These are phyloP conservation scores for Starmerella gropengiesseri DNA, from an alignment of 805 yeast genomes.

Conservation along the genomic window DNA sequence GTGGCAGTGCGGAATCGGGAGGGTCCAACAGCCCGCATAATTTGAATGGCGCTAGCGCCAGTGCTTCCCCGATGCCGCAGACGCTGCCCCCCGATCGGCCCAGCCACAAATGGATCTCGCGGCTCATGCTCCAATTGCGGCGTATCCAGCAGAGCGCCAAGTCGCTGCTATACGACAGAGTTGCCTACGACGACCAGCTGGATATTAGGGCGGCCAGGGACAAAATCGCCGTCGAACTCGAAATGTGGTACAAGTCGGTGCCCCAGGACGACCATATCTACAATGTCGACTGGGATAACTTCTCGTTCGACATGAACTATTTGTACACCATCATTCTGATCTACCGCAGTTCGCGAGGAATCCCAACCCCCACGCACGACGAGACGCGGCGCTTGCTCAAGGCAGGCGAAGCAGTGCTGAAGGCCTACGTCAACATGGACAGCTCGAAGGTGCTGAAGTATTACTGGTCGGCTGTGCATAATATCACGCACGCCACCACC, in stretches of 20 bases:
- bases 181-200: constrained; percentile 32
- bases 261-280: constrained; percentile 48
- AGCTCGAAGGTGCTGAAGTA: constrained; percentile 49
- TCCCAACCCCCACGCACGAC: constrained; percentile 40
- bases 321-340: constrained; percentile 61
- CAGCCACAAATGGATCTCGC: constrained; percentile 57
- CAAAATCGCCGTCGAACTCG: constrained; percentile 41
- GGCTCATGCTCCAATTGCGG: constrained; percentile 58
- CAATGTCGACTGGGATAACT: constrained; percentile 65
- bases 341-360: constrained; percentile 69
- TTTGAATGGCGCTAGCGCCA: no score
- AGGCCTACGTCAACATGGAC: constrained; percentile 50
- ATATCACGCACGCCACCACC: constrained; percentile 79
- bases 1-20: no score
- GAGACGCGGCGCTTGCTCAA: constrained; percentile 49
- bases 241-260: constrained; percentile 48
- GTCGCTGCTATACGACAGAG: constrained; percentile 50
- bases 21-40: no score
- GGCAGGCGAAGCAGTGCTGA: constrained; percentile 56
- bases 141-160: constrained; percentile 70
- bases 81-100: constrained; percentile 29
- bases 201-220: constrained; percentile 40
- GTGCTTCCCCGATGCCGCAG: no score
- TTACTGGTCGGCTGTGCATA: constrained; percentile 90
- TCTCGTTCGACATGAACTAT: constrained; percentile 63